Percentiles rank a stretch among this genome's conserved stretches.
phyloP scores from a whole-genome alignment of 345 rosid species.

The Carallia brachiata region DNA sequence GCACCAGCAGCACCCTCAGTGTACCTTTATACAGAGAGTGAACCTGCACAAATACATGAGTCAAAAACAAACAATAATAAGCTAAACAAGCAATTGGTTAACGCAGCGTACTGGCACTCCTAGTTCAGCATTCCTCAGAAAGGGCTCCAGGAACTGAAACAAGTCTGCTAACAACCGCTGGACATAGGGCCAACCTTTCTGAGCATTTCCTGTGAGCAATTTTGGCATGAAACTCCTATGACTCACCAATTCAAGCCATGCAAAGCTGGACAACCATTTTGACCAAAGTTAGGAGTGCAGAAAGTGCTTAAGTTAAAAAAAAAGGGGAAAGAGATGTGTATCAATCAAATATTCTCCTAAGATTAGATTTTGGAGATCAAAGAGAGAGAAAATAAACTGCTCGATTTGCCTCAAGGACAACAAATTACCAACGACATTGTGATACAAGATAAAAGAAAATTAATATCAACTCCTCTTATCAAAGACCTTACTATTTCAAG shows the following conservation, averaged over 20 bases:
- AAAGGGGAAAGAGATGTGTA: no score
- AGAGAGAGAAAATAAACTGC: no score
- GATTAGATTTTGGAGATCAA: no score
- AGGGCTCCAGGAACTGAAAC: constrained; percentile 94
- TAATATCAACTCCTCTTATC: no score
- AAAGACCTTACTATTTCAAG: no score
- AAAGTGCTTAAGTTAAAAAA: not conserved
- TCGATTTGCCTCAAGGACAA: no score
- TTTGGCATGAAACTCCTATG: constrained; percentile 99
- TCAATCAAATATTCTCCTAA: no score
- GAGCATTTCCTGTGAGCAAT: constrained; percentile 73
- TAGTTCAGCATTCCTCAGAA: constrained; percentile 87
- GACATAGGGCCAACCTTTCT: constrained; percentile 91
- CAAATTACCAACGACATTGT: no score
- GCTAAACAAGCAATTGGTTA: not conserved
- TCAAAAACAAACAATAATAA: not conserved
- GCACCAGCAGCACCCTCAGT: constrained; percentile 85
- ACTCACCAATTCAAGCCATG: constrained; percentile 94
- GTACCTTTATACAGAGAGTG: constrained; percentile 87
- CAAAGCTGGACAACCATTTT: constrained; percentile 62
- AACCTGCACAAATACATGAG: constrained; percentile 41
- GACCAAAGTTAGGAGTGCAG: not conserved
- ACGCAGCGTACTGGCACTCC: constrained; percentile 62
- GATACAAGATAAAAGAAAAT: no score
- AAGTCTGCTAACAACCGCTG: constrained; percentile 86